Base-by-base conservation (phyloP, 1,284 basidiomycete genomes). In the Pyrrhoderma noxium region DNA sequence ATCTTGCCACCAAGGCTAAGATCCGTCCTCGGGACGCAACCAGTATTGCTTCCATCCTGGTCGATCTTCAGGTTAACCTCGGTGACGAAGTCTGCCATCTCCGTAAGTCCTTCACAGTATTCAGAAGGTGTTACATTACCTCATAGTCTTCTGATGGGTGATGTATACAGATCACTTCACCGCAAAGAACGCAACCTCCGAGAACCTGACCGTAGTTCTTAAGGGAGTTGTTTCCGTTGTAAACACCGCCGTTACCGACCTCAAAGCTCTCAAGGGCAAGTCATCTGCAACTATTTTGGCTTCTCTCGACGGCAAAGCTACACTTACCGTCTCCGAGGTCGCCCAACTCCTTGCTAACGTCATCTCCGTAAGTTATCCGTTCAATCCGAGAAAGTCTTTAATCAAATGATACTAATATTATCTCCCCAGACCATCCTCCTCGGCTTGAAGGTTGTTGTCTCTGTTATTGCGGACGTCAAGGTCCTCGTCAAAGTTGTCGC, bases 321-420 rank as follows among this genome's bases (percentile, higher is more conserved):
- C 51, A 5, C 31, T 52, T 19, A 34, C 45, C 14, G 31, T 52
- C 19, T 18, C 11, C 16, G 51, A 39, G 9, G 38, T 52, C 16
- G 51, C 51, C 7, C 36, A 52, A 40, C 51, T 52, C 19, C 45
- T 52, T 35, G 51, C 45, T 31, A 47, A 42, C 11, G 39, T 52
- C 27, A 31, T 31, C 11, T 5, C 27, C 11, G 27, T 31, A 31
- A 31, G 27, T 31, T 11, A 31, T n/a, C n/a, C n/a, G n/a, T 11
- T 5, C 7, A 31, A 31, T 31, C 11, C 11, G 7, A 5, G 5
- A 31, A 11, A 31, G 27, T 11, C 11, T 31, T 5, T 31, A 5
- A 31, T 21, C 21, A 25, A 9, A 19, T 21, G 2, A 18, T 14
- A 2, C 40, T 31, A 31, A 31, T 11, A 11, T 31, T 5, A 31